A percentile compares a stretch with the other conserved stretches of the same genome.
phyloP scores from a whole-genome alignment of 225 moss, liverwort and hornwort species.

The Antitrichia curtipendula region DNA sequence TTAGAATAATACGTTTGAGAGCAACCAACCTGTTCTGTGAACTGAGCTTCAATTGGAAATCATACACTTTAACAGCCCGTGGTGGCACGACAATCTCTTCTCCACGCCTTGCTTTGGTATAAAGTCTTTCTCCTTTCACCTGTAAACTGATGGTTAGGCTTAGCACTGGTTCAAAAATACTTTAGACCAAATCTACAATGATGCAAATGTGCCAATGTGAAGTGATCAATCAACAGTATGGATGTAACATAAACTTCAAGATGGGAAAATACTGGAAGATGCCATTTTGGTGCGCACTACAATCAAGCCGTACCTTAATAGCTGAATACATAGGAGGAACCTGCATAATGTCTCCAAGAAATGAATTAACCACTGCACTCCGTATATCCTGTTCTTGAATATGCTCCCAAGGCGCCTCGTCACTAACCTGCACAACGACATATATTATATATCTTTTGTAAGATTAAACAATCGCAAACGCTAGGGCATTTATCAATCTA shows the following conservation, averaged over 20 bases:
- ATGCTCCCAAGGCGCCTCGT: constrained; percentile 75
- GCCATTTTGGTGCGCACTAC: neutral
- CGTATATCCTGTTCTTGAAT: constrained; percentile 42
- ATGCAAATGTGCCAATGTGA: neutral
- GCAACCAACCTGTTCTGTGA: constrained; percentile 42
- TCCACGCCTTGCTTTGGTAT: constrained; percentile 83
- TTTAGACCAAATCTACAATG: neutral
- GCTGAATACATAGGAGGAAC: constrained; percentile 57
- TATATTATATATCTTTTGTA: neutral
- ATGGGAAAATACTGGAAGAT: neutral
- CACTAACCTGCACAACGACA: constrained; percentile 46
- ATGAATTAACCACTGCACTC: constrained; percentile 15
- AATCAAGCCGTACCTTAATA: constrained; percentile 30
- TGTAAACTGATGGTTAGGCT: neutral
- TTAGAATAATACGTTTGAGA: neutral
- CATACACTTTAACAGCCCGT: constrained; percentile 51
- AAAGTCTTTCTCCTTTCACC: constrained; percentile 86
- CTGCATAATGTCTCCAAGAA: constrained; percentile 48
- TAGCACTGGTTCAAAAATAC: neutral
- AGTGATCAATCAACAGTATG: neutral
- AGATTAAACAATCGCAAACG: neutral
- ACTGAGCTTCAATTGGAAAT: constrained; percentile 53
- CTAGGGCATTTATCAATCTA: neutral
- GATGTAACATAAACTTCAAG: neutral
- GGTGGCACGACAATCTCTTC: constrained; percentile 62